Conservation (phyloP, 768 basidiomycete genomes). For the Mycena olivaceomarginata region DNA sequence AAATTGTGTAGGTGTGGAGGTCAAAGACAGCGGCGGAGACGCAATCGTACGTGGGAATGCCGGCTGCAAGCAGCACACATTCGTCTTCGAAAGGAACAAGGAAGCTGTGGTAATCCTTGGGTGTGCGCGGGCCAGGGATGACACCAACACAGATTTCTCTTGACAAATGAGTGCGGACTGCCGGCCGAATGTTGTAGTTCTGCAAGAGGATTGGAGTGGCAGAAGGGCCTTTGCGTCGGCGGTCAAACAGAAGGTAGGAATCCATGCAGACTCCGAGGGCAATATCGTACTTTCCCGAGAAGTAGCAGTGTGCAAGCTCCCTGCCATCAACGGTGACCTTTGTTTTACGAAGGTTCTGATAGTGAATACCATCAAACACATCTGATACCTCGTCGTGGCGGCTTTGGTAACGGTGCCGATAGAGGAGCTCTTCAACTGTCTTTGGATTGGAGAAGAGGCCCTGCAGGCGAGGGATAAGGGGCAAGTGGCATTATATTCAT, state of each 20-base stretch:
- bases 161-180: not conserved
- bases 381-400: too few relatives aligned
- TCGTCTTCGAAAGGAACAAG: not conserved
- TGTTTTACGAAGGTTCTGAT: not conserved
- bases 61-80: not conserved
- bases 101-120: not conserved
- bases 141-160: too few relatives aligned
- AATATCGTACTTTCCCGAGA: not conserved
- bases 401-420: too few relatives aligned
- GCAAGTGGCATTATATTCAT: too few relatives aligned
- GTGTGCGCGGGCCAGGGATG: not conserved
- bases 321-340: not conserved
- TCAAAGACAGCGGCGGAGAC: not conserved
- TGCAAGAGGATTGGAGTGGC: not conserved
- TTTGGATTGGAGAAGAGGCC: too few relatives aligned
- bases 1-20: too few relatives aligned
- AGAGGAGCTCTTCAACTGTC: too few relatives aligned
- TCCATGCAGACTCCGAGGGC: not conserved
- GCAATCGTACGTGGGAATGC: not conserved
- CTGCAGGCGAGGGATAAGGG: too few relatives aligned
- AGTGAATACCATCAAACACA: too few relatives aligned
- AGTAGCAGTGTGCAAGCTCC: not conserved
- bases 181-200: not conserved
- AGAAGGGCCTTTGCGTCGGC: not conserved
- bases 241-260: not conserved